Base-by-base conservation (phyloP, 2,329 filamentous ascomycete species). In the Cladosporium sp. region DNA sequence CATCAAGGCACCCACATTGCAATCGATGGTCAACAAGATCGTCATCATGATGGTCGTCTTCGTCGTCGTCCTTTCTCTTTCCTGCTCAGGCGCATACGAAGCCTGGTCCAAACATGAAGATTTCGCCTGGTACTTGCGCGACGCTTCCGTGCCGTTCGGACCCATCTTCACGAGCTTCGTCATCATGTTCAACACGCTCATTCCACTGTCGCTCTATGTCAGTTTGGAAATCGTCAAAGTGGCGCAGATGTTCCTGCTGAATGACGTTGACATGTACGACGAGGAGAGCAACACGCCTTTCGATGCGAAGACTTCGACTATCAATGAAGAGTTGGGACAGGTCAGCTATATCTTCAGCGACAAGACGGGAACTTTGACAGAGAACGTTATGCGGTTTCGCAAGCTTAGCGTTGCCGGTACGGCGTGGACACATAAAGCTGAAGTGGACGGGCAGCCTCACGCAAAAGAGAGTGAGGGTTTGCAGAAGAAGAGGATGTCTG, bases 111-210 rank as follows among this genome's bases (percentile, higher is more conserved):
- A 73, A 0, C 80, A 80, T n/a, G 87, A 90, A 61, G 65, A 73
- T 12, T 65, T 76, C 2, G 80, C 88, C 2, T 93, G 85, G 79
- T 96, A 95, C 65, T 75, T 96, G 12, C 68, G 71, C 3, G 70
- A 80, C 39, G 83, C 81, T 1, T 75, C 72, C 11, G 83, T 95
- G 3, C 74, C 80, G 0, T 84, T 88, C 58, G 83, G 82, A 51
- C 83, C 88, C 32, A 88, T 95, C 41, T 83, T 96, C 56, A 84
- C 91, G 32, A 89, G 87, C 0, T 96, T 89, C 66, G 78, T 96
- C 56, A 95, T 96, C 71, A 92, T 95, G 80, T 95, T 95, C 73
- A 96, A 96, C 67, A 95, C 91, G 2, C 80, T 96, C 70, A 95
- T 96, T 56, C 91, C 91, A 0, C 77, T 96, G 12, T 95, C 89